phyloP scores from a whole-genome alignment of 805 yeast species.

The Yamadazyma akitaensis region DNA sequence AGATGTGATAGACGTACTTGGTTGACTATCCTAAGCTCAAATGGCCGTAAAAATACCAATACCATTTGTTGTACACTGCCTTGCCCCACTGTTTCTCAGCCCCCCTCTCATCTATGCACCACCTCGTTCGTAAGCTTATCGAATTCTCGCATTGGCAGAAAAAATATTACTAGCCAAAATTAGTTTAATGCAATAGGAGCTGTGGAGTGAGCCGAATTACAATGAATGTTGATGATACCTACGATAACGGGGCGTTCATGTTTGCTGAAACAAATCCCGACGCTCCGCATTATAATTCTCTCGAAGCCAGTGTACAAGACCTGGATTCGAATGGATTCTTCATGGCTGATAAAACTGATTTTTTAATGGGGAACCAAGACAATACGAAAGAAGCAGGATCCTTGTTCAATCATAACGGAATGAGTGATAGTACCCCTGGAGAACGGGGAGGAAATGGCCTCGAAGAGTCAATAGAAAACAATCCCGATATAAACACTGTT shows the following conservation, averaged over 20 bases:
- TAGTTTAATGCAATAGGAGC: not conserved
- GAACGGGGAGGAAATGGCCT: not conserved
- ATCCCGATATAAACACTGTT: not conserved
- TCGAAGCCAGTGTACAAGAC: not conserved
- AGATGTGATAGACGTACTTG: no score
- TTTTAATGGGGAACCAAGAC: not conserved
- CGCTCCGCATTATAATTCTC: not conserved
- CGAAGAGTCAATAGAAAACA: no score
- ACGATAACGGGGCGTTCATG: constrained; percentile 1
- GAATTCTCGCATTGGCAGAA: not conserved
- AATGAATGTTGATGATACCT: constrained; percentile 5
- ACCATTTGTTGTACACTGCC: not conserved
- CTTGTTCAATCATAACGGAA: not conserved
- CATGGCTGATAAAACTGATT: not conserved
- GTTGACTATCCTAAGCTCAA: no score
- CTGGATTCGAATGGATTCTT: not conserved
- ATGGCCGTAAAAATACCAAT: not conserved
- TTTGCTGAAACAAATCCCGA: constrained; percentile 1
- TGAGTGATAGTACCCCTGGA: not conserved
- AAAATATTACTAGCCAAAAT: not conserved
- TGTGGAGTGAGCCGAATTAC: not conserved
- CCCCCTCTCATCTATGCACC: not conserved
- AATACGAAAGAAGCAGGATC: not conserved
- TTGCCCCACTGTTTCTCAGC: not conserved
- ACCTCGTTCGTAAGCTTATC: not conserved